Base-by-base conservation (phyloP, 1,284 basidiomycete genomes). In the Entoloma clypeatum region DNA sequence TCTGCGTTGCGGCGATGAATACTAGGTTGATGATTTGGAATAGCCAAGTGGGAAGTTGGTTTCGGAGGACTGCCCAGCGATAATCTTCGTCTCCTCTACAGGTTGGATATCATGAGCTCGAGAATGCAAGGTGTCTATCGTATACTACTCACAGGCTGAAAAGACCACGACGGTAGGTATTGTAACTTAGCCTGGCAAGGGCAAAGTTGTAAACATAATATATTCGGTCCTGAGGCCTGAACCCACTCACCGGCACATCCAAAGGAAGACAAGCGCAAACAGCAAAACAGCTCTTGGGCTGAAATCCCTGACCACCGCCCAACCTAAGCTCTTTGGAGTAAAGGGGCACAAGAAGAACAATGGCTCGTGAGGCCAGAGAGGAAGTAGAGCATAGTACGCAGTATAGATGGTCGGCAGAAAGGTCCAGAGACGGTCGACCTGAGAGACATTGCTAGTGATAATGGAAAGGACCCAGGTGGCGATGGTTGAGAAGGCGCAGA, bases 101-200 rank as follows among this genome's bases (percentile, higher is more conserved):
- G 31, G n/a, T n/a, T n/a, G n/a, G n/a, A n/a, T n/a, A 35, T 28
- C 17, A 7, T 28, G 44, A 17, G 38, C 43, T 28, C 31, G 18
- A 36, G 3, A 27, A 18, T 3, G 34, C 5, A 29, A 27, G 31
- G 26, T 8, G 11, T 7, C 16, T n/a, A 31, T 16, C 1, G 19
- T 18, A 25, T 35, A 45, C 36, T 9, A 59, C 77, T 45, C 53
- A 84, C 80, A 81, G 56, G 34, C 71, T 78, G 63, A 93, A 94
- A 22, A 97, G 72, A 4, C 90, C 93, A 40, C 94, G 74, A 18
- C 92, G 73, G 61, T 80, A 81, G 0, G 92, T 87, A 60, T 97
- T 92, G 57, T 86, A 91, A 4, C 79, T 81, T 35, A 97, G 67
- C 32, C 92, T 81, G 10, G 3, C 41, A 24, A 45, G 49, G 23